Evolutionary conservation across 1,284 basidiomycete species (phyloP), one percentile per base, ranked within the genome.

Genomic region (Apiotrichum domesticum): DNA sequence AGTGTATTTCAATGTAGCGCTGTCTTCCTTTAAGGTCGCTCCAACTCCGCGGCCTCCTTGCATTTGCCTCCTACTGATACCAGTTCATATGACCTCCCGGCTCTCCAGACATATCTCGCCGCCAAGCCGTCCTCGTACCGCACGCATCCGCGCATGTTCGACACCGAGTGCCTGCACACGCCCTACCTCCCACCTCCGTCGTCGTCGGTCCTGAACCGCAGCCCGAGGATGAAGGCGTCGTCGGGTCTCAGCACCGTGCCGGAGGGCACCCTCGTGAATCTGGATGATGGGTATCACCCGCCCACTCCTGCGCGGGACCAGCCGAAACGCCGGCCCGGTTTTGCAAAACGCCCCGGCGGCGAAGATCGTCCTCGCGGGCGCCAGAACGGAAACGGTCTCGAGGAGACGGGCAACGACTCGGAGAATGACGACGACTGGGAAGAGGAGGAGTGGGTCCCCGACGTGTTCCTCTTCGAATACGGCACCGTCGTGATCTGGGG

Each of bases 401-500:
- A 9, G 4, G 50, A 35, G 9, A n/a, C 50, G 15, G 57, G 59
- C 14, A 55, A 53, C 37, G 65, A 62, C n/a, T 58, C 56, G 21
- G 67, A 71, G 51, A 64, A 65, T 66, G 73, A 76, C 50, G 75
- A 77, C 51, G 76, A 77, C 78, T 83, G 51, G 79, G 84, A 53
- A 80, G 83, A 66, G 81, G 89, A 74, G 51, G 88, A 74, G 55
- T 77, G 74, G 74, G 69, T 77, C 7, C 75, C 90, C 8, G 91
- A 95, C 73, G 87, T 94, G 58, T 97, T 95, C 76, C 79, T 96
- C 63, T 97, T 97, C 77, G 85, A 88, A 63, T 97, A 96, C 74
- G 93, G 93, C 15, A 77, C 75, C 1, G 88, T 96, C 39, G 93
- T 97, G 29, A 88, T 96, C 53, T 97, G 93, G 94, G 93, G 93